Percentiles rank a stretch among this genome's conserved stretches.
Conservation (phyloP, 352 stramenopile genomes). For the Pilasporangium apinafurcum region DNA sequence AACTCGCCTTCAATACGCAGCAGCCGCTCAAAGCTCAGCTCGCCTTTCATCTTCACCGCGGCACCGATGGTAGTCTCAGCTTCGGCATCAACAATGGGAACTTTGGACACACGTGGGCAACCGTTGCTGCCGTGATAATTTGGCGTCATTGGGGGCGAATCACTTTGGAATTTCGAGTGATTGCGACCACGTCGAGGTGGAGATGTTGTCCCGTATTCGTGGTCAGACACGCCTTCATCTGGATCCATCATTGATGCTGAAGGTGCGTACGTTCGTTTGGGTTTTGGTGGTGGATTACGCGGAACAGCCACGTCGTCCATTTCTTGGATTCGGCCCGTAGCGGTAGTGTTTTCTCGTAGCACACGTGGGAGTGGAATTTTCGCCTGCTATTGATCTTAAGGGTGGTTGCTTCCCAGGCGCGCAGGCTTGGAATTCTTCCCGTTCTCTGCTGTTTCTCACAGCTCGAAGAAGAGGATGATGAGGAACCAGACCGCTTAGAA, state of each 20-base stretch:
- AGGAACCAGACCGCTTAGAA: no score
- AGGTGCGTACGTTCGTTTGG: slow-evolving; percentile 53
- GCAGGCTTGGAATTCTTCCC: background rate
- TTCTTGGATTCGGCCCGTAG: slow-evolving; percentile 8
- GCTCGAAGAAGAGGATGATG: no score
- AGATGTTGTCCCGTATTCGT: slow-evolving; percentile 44
- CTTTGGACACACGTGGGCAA: slow-evolving; percentile 33
- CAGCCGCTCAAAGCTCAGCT: slow-evolving; percentile 86
- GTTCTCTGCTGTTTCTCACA: no score
- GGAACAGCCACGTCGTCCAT: slow-evolving; percentile 54
- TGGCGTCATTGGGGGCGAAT: slow-evolving; percentile 58
- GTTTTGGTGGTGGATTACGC: slow-evolving; percentile 62
- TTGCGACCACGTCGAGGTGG: slow-evolving; percentile 59
- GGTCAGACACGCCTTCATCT: slow-evolving; percentile 59
- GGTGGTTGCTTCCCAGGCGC: slow-evolving; percentile 1
- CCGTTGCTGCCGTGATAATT: slow-evolving; percentile 45
- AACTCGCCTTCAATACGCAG: slow-evolving; percentile 89
- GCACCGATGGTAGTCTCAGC: slow-evolving; percentile 77
- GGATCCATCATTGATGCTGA: slow-evolving; percentile 22
- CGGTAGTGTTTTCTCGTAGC: slow-evolving; percentile 1
- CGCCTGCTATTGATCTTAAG: background rate
- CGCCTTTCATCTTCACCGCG: slow-evolving; percentile 85
- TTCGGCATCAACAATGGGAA: slow-evolving; percentile 71
- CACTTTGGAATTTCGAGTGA: slow-evolving; percentile 36
- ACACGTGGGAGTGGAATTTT: slow-evolving; percentile 14